These are phyloP conservation scores for Fraxinus ornus DNA, from an alignment of 305 asterid species.

Conservation along the genomic window DNA sequence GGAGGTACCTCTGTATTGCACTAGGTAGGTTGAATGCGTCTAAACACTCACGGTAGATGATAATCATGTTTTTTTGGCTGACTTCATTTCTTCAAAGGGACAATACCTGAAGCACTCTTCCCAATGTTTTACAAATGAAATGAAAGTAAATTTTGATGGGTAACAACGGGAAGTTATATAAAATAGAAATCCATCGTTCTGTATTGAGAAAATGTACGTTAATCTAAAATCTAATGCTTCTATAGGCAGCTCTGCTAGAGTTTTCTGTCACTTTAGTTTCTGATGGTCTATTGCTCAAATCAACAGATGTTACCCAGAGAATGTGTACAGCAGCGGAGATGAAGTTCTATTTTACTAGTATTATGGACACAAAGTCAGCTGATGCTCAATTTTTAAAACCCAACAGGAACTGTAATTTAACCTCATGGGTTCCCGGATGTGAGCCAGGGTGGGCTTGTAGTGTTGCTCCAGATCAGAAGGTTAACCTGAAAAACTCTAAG, in stretches of 20 bases:
- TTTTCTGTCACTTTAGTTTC: constrained; percentile 11
- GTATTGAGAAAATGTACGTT: background rate
- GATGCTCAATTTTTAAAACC: constrained; percentile 69
- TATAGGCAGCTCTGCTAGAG: background rate
- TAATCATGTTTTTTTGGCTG: background rate
- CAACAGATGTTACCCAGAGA: constrained; percentile 78
- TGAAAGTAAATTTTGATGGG: background rate
- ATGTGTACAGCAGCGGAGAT: constrained; percentile 94
- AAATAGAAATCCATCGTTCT: background rate
- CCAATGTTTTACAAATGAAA: background rate
- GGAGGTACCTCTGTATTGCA: background rate
- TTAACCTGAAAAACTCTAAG: constrained; percentile 64
- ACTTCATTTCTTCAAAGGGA: background rate
- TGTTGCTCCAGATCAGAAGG: constrained; percentile 48
- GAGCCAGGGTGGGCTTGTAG: constrained; percentile 98
- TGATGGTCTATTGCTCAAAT: constrained; percentile 34
- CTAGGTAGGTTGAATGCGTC: background rate
- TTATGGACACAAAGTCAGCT: constrained; percentile 59
- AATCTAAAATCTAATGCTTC: background rate
- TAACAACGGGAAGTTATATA: background rate
- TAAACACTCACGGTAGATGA: background rate
- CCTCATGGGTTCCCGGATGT: constrained; percentile 86
- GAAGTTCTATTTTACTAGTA: constrained; percentile 80
- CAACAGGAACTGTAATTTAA: constrained; percentile 80
- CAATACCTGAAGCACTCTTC: background rate